A percentile compares a stretch with the other conserved stretches of the same genome.
Conservation (phyloP, 106 monocot species). For the Iris macrosiphon region DNA sequence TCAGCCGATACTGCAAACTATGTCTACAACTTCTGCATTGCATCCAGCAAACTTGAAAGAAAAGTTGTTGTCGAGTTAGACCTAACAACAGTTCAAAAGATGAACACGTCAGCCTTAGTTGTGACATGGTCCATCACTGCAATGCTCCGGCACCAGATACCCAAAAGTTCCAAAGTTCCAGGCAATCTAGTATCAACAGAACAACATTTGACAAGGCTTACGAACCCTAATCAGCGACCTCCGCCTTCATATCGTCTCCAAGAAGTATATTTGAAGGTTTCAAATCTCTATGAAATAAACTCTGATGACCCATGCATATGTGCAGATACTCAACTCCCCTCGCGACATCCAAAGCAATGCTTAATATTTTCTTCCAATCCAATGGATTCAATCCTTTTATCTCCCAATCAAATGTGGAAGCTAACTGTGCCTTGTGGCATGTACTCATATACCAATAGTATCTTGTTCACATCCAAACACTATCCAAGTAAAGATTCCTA, state of each 20-base stretch:
- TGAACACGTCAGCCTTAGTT: no score
- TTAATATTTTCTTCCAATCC: conserved; percentile 38
- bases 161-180: conserved; percentile 47
- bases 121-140: no score
- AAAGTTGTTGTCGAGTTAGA: no score
- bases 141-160: conserved; percentile 45
- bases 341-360: conserved; percentile 43
- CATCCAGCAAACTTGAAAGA: no score
- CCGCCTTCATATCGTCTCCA: conserved; percentile 45
- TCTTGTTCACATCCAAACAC: conserved; percentile 40
- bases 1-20: no score
- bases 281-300: conserved; percentile 45
- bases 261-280: conserved; percentile 45
- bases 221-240: conserved; percentile 46
- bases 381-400: conserved; percentile 27
- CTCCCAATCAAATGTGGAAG: conserved; percentile 31
- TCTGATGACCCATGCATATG: conserved; percentile 31
- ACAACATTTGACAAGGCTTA: conserved; percentile 30
- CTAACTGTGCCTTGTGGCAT: conserved; percentile 43
- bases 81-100: no score
- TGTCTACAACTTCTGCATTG: no score
- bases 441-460: conserved; percentile 43
- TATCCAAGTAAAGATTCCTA: conserved; percentile 42
- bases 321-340: conserved; percentile 42
- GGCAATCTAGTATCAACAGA: conserved; percentile 37